Percentiles rank a stretch among this genome's conserved stretches.
Conservation (phyloP, 768 basidiomycete genomes). For the Trametes punicea region DNA sequence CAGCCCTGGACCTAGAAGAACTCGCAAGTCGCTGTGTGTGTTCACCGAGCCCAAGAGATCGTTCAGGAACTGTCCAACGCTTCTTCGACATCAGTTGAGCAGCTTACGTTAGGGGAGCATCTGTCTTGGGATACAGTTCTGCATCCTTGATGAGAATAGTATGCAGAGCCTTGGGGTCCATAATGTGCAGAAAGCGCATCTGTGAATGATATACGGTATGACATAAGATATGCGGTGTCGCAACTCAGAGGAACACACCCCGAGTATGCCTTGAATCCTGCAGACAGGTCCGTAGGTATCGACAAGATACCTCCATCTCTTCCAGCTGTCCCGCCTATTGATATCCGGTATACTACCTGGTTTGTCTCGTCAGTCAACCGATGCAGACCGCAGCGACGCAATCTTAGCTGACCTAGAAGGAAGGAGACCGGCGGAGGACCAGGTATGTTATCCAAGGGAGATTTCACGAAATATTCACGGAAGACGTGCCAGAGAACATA, state of each 20-base stretch:
- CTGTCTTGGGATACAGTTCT: conserved; percentile 1
- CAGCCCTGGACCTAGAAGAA: background rate
- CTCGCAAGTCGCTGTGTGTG: background rate
- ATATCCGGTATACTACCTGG: conserved; percentile 1
- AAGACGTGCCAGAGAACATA: background rate
- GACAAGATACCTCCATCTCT: conserved; percentile 2
- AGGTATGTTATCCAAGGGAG: conserved; percentile 17
- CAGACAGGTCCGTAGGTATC: conserved; percentile 40
- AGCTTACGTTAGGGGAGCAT: background rate
- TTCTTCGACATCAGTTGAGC: too few species aligned
- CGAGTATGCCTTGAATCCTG: conserved; percentile 44
- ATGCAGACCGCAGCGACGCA: background rate
- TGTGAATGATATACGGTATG: background rate
- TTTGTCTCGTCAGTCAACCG: background rate
- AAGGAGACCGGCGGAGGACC: conserved; percentile 1
- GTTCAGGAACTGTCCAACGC: background rate
- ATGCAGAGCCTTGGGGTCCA: conserved; percentile 12
- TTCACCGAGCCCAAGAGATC: too few species aligned
- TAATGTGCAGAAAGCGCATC: conserved; percentile 5
- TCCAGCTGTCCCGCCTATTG: background rate
- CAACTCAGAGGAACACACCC: conserved; percentile 30
- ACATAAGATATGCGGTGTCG: too few species aligned
- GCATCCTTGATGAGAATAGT: conserved; percentile 17
- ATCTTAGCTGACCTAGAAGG: background rate
- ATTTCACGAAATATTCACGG: background rate